Evolutionary conservation across 257 asterid species (phyloP).

Genomic region (Haberlea rhodopensis): DNA sequence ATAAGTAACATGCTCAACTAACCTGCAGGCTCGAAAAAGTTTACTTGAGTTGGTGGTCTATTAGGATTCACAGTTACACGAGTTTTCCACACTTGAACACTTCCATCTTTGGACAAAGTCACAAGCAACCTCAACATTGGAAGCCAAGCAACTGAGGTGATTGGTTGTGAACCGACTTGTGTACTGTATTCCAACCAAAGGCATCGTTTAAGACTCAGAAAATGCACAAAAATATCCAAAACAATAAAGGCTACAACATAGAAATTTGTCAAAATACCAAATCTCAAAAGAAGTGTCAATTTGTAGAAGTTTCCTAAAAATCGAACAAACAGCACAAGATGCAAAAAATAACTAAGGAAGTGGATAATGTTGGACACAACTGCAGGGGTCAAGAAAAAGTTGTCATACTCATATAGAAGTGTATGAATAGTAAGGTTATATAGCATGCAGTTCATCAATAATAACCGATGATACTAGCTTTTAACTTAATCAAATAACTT

Average conservation of each 20-base stretch:
- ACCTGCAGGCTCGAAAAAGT: slow-evolving; percentile 98
- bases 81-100: slow-evolving; percentile 95
- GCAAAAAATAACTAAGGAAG: not conserved
- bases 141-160: slow-evolving; percentile 88
- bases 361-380: slow-evolving; percentile 9
- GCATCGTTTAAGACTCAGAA: slow-evolving; percentile 24
- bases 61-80: slow-evolving; percentile 78
- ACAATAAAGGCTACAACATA: not conserved
- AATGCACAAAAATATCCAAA: slow-evolving; percentile 22
- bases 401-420: slow-evolving; percentile 10
- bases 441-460: slow-evolving; percentile 12
- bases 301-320: slow-evolving; percentile 16
- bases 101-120: slow-evolving; percentile 94
- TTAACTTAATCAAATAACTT: slow-evolving; percentile 24
- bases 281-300: slow-evolving; percentile 20
- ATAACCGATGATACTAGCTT: slow-evolving; percentile 1
- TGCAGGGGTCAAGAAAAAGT: slow-evolving; percentile 15
- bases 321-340: not conserved
- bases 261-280: slow-evolving; percentile 20
- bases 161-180: slow-evolving; percentile 99
- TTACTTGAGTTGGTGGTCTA: slow-evolving; percentile 89
- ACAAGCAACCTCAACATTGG: slow-evolving; percentile 82
- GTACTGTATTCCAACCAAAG: slow-evolving; percentile 58
- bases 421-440: slow-evolving; percentile 3
- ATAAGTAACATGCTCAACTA: slow-evolving; percentile 38